A percentile compares a stretch with the other conserved stretches of the same genome.
These are phyloP conservation scores for Metschnikowia henanensis DNA, from an alignment of 805 yeast genomes.

Conservation along the genomic window DNA sequence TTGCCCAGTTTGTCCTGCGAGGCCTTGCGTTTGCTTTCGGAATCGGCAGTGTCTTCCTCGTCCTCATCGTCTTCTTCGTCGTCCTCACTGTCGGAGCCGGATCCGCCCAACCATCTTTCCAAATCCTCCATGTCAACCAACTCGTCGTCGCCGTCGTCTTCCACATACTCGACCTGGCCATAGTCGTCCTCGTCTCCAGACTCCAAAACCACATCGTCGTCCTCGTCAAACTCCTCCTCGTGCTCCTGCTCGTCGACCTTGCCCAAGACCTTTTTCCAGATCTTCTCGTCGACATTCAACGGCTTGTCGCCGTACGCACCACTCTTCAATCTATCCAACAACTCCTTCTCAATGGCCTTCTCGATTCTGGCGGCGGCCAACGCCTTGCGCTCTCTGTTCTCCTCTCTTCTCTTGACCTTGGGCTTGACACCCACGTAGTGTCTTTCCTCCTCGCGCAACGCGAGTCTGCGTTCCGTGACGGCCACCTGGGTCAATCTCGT, in stretches of 20 bases:
- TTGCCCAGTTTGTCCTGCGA: constrained; percentile 26
- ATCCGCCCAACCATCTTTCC: constrained; percentile 72
- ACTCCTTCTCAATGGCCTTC: constrained; percentile 93
- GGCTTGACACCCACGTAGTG: constrained; percentile 91
- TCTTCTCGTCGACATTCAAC: constrained; percentile 90
- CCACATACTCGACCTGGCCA: constrained; percentile 86
- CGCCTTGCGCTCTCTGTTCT: constrained; percentile 94
- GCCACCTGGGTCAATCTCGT: constrained; percentile 95
- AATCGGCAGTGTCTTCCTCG: constrained; percentile 27
- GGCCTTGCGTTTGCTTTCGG: constrained; percentile 22
- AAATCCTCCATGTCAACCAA: constrained; percentile 91
- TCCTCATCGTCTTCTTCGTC: constrained; percentile 35
- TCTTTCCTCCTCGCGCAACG: constrained; percentile 87
- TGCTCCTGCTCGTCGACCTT: constrained; percentile 55
- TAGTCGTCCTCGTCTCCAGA: constrained; percentile 48
- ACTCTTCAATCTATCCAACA: constrained; percentile 89
- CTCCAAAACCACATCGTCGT: constrained; percentile 50
- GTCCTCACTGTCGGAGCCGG: constrained; percentile 27
- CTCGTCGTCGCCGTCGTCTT: constrained; percentile 86
- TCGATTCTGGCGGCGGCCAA: constrained; percentile 95
- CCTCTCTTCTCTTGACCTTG: constrained; percentile 93
- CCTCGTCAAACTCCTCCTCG: constrained; percentile 57
- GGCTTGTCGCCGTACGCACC: constrained; percentile 99
- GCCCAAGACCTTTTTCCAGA: constrained; percentile 93
- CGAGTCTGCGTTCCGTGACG: constrained; percentile 90